Evolutionary conservation across 345 rosid genomes (phyloP).

Genomic region (Gossypium sturtianum): DNA sequence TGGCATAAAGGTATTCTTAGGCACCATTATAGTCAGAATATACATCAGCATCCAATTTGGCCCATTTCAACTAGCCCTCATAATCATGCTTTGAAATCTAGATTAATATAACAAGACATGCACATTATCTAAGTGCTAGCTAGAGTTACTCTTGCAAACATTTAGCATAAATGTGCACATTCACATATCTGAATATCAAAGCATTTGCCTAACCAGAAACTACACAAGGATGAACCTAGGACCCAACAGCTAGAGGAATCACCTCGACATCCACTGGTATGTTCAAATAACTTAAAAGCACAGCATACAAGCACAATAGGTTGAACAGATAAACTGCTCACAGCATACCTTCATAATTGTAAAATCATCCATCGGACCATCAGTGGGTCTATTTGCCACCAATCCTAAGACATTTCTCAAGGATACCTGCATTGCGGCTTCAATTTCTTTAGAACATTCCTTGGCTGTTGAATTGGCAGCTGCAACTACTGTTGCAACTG

Average conservation of each 20-base stretch:
- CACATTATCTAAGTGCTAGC: background rate
- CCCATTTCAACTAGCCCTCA: background rate
- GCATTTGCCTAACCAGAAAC: background rate
- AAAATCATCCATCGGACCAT: constrained; percentile 90
- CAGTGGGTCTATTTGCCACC: constrained; percentile 46
- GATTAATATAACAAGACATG: background rate
- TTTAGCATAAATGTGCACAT: background rate
- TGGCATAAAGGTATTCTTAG: background rate
- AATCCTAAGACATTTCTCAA: constrained; percentile 84
- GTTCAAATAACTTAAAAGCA: background rate
- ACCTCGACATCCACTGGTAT: background rate
- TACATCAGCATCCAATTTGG: background rate
- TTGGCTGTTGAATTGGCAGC: constrained; percentile 95
- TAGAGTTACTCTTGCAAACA: background rate
- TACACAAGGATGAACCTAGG: background rate
- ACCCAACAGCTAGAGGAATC: background rate
- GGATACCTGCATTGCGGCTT: constrained; percentile 96
- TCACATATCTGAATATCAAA: background rate
- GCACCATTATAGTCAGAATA: background rate
- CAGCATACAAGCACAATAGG: constrained; percentile 5
- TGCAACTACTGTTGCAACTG: constrained; percentile 90
- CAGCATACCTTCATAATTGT: constrained; percentile 75
- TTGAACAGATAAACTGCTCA: background rate
- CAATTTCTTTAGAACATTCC: constrained; percentile 95
- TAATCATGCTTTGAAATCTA: background rate